A percentile compares a stretch with the other conserved stretches of the same genome.
Conservation (phyloP, 495 filamentous ascomycete species). For the Penicillium ucsense region DNA sequence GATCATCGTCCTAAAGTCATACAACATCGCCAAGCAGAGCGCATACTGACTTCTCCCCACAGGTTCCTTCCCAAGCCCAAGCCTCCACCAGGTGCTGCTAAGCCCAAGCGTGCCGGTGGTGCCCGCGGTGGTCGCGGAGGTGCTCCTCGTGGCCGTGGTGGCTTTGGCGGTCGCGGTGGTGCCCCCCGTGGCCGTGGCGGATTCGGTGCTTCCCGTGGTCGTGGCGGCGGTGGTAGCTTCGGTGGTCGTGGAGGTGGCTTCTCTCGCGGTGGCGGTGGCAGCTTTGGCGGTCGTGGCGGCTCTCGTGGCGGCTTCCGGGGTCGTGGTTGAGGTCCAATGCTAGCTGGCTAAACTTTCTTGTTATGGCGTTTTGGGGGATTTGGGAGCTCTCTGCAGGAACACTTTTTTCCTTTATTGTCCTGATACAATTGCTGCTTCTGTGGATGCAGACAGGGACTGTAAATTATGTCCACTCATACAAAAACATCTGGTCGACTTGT, state of each 20-base stretch:
- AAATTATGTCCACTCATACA: slow-evolving; percentile 29
- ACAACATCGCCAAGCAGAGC: background rate
- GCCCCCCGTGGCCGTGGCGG: slow-evolving; percentile 25
- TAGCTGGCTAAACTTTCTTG: slow-evolving; percentile 31
- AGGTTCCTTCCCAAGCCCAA: slow-evolving; percentile 94
- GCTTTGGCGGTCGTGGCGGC: background rate
- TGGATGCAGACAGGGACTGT: slow-evolving; percentile 23
- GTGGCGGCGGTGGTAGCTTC: slow-evolving; percentile 28
- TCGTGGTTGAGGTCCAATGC: slow-evolving; percentile 23
- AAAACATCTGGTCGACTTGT: slow-evolving; percentile 7
- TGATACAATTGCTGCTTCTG: slow-evolving; percentile 26
- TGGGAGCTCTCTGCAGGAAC: slow-evolving; percentile 38
- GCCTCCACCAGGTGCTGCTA: slow-evolving; percentile 55
- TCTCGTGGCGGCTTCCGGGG: slow-evolving; percentile 28
- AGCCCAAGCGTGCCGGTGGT: slow-evolving; percentile 50
- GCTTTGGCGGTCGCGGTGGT: slow-evolving; percentile 12
- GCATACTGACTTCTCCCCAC: slow-evolving; percentile 10
- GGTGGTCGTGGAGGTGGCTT: slow-evolving; percentile 35
- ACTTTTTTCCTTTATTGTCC: slow-evolving; percentile 34
- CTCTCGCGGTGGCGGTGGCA: slow-evolving; percentile 21
- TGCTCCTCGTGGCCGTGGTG: slow-evolving; percentile 30
- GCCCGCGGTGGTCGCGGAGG: slow-evolving; percentile 41
- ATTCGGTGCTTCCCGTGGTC: slow-evolving; percentile 31
- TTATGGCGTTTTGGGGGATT: slow-evolving; percentile 43
- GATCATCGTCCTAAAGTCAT: background rate